phyloP scores from a whole-genome alignment of 352 stramenopile genomes.

The Pythium dissimile region DNA sequence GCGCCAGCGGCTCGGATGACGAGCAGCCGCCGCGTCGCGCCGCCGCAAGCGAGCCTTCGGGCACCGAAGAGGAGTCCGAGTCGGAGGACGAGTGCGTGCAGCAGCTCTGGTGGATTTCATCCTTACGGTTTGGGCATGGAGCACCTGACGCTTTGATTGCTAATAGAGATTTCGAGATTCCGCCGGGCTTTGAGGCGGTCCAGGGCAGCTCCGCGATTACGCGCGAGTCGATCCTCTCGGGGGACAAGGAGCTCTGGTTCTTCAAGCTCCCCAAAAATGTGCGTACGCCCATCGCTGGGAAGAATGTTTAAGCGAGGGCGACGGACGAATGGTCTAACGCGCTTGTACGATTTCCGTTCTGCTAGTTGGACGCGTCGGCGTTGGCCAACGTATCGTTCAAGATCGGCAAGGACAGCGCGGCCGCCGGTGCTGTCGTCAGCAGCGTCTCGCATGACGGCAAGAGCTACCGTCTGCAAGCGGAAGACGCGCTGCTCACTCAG shows the following conservation, averaged over 20 bases:
- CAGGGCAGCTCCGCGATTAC: conserved; percentile 55
- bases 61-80: conserved; percentile 16
- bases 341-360: background rate
- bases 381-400: conserved; percentile 72
- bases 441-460: conserved; percentile 45
- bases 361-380: conserved; percentile 61
- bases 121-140: too few species aligned
- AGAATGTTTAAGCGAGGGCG: too few species aligned
- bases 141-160: too few species aligned
- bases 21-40: conserved; percentile 4
- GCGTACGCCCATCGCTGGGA: conserved; percentile 17
- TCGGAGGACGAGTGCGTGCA: conserved; percentile 19
- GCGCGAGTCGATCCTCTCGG: conserved; percentile 52
- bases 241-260: conserved; percentile 85
- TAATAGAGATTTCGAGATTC: conserved; percentile 81
- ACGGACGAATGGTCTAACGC: background rate
- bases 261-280: conserved; percentile 83
- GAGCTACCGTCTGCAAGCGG: conserved; percentile 51
- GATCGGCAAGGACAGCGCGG: conserved; percentile 26
- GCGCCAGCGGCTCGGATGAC: conserved; percentile 12
- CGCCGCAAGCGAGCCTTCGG: conserved; percentile 8
- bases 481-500: conserved; percentile 60
- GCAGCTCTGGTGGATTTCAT: background rate
- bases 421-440: conserved; percentile 36
- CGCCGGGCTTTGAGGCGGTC: conserved; percentile 61